Evolutionary conservation across 2,329 filamentous ascomycete species (phyloP).

Genomic region (Blastomyces percursus): DNA sequence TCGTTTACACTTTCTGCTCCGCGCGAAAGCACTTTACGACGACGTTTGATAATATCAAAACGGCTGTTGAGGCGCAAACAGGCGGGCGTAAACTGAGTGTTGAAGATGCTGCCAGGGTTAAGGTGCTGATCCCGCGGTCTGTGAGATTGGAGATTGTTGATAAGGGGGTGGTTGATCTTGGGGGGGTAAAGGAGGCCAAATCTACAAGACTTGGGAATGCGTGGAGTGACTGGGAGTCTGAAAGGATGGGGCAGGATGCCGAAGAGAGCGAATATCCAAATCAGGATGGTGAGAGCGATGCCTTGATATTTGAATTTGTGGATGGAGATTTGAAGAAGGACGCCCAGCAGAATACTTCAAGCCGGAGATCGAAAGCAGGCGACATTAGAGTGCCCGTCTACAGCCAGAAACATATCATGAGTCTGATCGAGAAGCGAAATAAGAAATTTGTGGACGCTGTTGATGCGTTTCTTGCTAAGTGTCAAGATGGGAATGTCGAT

Average conservation of each 20-base stretch:
- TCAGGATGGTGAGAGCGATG: constrained; percentile 45
- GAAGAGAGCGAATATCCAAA: constrained; percentile 24
- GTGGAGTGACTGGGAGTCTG: constrained; percentile 44
- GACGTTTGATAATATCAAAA: constrained; percentile 78
- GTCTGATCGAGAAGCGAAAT: constrained; percentile 81
- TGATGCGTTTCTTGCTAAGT: constrained; percentile 64
- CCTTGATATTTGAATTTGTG: constrained; percentile 83
- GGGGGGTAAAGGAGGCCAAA: constrained; percentile 43
- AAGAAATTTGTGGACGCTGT: constrained; percentile 68
- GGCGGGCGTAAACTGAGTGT: constrained; percentile 54
- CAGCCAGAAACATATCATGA: constrained; percentile 84
- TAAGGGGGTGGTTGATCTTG: constrained; percentile 69
- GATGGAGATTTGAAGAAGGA: constrained; percentile 84
- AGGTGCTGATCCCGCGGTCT: constrained; percentile 61
- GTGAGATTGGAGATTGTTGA: constrained; percentile 82
- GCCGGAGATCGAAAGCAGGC: constrained; percentile 60
- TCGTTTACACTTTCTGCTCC: constrained; percentile 91
- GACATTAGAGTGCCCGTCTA: constrained; percentile 84
- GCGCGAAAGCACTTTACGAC: constrained; percentile 86
- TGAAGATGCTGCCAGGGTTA: constrained; percentile 73
- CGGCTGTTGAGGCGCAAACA: constrained; percentile 73
- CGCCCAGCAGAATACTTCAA: constrained; percentile 58
- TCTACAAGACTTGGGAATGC: constrained; percentile 41
- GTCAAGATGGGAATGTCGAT: constrained; percentile 53
- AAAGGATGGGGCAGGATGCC: constrained; percentile 28